phyloP scores from a whole-genome alignment of 2,329 filamentous ascomycete genomes.

The Claviceps sp. region DNA sequence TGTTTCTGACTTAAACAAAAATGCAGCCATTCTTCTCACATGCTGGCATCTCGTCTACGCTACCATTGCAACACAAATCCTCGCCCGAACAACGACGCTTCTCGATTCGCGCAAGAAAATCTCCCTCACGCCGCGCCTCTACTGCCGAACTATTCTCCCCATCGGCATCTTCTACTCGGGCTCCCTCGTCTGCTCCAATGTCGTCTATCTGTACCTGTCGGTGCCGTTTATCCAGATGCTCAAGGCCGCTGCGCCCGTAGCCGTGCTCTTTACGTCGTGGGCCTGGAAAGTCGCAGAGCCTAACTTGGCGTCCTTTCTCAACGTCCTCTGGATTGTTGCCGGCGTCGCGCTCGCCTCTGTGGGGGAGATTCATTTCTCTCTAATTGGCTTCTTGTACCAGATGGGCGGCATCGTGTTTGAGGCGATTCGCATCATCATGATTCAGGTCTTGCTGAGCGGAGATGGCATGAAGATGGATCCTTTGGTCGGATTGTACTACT shows the following conservation, averaged over 20 bases:
- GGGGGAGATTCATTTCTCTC: conserved; percentile 57
- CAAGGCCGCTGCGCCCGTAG: conserved; percentile 54
- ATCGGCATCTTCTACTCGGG: conserved; percentile 54
- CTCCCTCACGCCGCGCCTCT: conserved; percentile 46
- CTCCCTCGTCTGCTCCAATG: conserved; percentile 52
- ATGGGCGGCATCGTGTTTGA: conserved; percentile 66
- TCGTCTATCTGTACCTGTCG: conserved; percentile 54
- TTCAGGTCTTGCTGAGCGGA: conserved; percentile 65
- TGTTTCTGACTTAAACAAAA: not conserved
- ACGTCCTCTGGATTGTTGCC: conserved; percentile 37
- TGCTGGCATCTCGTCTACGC: conserved; percentile 58
- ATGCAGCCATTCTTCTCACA: conserved; percentile 44
- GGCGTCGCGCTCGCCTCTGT: conserved; percentile 39
- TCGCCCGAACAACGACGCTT: conserved; percentile 48
- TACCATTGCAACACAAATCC: conserved; percentile 50
- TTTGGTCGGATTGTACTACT: conserved; percentile 80
- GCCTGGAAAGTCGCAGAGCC: conserved; percentile 37
- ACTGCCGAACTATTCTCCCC: conserved; percentile 49
- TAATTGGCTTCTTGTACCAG: conserved; percentile 55
- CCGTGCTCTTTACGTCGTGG: conserved; percentile 54
- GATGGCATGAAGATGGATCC: conserved; percentile 78
- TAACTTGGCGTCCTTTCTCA: conserved; percentile 28
- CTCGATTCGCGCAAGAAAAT: conserved; percentile 50
- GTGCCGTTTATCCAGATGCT: conserved; percentile 61
- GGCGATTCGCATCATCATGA: conserved; percentile 71